Base-by-base conservation (phyloP, 2,329 filamentous ascomycete species). In the Aureobasidium melanogenum region DNA sequence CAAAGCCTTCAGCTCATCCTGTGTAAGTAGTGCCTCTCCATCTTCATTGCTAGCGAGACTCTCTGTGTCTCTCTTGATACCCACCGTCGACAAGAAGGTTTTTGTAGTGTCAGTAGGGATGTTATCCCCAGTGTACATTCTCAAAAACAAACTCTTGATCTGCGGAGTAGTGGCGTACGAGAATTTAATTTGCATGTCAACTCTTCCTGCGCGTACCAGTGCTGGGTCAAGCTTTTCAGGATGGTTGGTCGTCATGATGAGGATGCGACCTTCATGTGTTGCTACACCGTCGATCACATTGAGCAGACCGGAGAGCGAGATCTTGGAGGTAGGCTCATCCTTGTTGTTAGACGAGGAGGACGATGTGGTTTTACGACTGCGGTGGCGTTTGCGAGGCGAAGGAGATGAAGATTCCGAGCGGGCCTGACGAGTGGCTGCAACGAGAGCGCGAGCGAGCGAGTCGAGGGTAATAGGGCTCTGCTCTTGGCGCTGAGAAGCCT, bases 241-340 rank as follows among this genome's bases (percentile, higher is more conserved):
- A 60, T 83, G 82, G 73, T 93, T 93, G 36, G 88, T 91, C 0
- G 89, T 92, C 87, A 92, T 91, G 75, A 93, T 86, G 19, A 93
- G 80, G 14, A 93, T 83, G 48, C 88, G 83, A 28, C 88, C 89
- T 74, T 93, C 89, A 67, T 89, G 88, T 3, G 85, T 88, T 1
- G 87, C 88, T 1, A 91, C 88, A 60, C 90, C 88, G 68, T 95
- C 89, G 43, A 95, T 90, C 62, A 88, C 87, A 72, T 95, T 95
- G 56, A 95, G 80, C 1, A 95, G 80, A 0, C 89, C 89, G 0
- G 88, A 89, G 2, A 94, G 80, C 0, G 88, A 89, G 47, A 94
- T 89, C n/a, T 80, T 74, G 15, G 32, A 55, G 26, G 26, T 22
- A 14, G 26, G 58, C 26, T 55, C 50, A 7, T 66, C 62, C 41